Conservation (phyloP, 2,329 filamentous ascomycete species). For the Trichoderma citrinoviride region DNA sequence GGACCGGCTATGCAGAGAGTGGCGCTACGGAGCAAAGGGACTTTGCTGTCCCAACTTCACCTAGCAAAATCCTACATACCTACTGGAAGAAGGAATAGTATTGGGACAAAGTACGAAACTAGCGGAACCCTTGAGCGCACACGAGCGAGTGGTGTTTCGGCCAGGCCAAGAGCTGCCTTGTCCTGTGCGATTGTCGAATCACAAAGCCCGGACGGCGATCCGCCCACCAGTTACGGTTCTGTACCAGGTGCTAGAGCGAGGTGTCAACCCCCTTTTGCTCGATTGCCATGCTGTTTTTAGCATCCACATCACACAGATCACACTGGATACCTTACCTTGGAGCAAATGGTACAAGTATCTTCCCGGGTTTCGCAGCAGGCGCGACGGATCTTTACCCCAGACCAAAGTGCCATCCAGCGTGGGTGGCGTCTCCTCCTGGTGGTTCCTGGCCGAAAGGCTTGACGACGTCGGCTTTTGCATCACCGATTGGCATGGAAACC, state of each 20-base stretch:
- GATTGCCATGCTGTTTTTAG: slow-evolving; percentile 11
- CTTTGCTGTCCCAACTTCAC: background rate
- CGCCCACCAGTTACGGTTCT: slow-evolving; percentile 13
- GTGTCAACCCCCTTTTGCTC: slow-evolving; percentile 10
- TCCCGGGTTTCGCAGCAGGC: slow-evolving; percentile 1
- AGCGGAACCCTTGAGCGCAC: slow-evolving; percentile 13
- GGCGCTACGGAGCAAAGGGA: slow-evolving; percentile 8
- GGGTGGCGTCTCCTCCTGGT: slow-evolving; percentile 10
- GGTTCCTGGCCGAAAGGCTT: background rate
- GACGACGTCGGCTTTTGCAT: background rate
- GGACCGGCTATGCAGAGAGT: background rate
- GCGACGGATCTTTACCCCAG: slow-evolving; percentile 9
- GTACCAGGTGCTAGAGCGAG: background rate
- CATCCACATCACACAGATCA: slow-evolving; percentile 5
- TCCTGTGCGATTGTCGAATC: slow-evolving; percentile 20
- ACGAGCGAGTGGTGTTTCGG: slow-evolving; percentile 6
- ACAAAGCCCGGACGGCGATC: slow-evolving; percentile 12
- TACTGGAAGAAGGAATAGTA: background rate
- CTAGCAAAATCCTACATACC: slow-evolving; percentile 6
- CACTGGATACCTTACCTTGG: background rate
- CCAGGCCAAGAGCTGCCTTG: background rate
- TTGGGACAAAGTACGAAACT: background rate
- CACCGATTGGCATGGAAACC: background rate
- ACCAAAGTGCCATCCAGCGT: background rate
- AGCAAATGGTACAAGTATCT: background rate